phyloP scores from a whole-genome alignment of 345 rosid genomes.

The Geranium rotundifolium region DNA sequence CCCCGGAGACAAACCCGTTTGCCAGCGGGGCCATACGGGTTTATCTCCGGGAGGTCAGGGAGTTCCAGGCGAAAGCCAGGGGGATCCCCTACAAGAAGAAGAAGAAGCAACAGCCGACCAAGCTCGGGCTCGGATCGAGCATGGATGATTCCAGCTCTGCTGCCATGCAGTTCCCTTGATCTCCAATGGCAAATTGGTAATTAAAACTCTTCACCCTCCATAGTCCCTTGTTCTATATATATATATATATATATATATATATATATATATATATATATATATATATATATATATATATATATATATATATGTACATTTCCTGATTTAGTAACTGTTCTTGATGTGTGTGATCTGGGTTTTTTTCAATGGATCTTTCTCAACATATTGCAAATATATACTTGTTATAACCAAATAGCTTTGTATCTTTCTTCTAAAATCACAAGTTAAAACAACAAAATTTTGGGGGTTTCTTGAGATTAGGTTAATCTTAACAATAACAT shows the following conservation, averaged over 20 bases:
- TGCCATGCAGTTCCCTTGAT: slow-evolving; percentile 32
- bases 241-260: too few species aligned
- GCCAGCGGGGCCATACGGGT: slow-evolving; percentile 61
- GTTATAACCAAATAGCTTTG: too few species aligned
- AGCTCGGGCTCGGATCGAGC: slow-evolving; percentile 2
- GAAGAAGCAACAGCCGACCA: slow-evolving; percentile 38
- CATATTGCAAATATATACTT: too few species aligned
- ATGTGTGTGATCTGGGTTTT: not conserved
- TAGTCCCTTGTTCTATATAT: not conserved
- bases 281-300: too few species aligned
- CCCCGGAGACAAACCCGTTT: slow-evolving; percentile 72
- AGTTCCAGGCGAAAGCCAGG: slow-evolving; percentile 76
- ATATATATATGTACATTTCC: too few species aligned
- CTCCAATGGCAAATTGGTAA: slow-evolving; percentile 14
- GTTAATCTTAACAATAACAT: too few species aligned
- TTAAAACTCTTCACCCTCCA: not conserved
- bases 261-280: too few species aligned
- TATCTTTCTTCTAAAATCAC: not conserved
- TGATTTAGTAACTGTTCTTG: not conserved
- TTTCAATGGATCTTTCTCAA: too few species aligned
- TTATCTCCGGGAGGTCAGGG: slow-evolving; percentile 66
- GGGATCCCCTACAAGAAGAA: slow-evolving; percentile 86
- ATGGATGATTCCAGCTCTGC: slow-evolving; percentile 37
- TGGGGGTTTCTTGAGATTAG: too few species aligned
- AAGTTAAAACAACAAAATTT: too few species aligned